Conservation (phyloP, 768 basidiomycete species). For the Suillus plorans region DNA sequence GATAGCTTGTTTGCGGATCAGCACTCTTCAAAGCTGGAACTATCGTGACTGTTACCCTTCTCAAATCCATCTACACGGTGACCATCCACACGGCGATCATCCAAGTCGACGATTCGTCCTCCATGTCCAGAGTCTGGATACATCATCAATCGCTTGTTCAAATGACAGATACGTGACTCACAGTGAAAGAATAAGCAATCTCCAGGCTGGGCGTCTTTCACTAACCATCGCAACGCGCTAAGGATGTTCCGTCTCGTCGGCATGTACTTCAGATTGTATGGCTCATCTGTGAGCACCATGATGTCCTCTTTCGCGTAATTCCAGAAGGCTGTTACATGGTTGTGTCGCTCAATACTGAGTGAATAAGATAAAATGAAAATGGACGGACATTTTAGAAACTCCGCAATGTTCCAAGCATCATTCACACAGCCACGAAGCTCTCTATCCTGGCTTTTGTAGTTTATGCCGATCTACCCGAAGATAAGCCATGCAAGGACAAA, state of each 20-base stretch:
- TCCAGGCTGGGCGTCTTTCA: constrained; percentile 55
- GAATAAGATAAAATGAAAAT: background rate
- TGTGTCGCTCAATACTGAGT: background rate
- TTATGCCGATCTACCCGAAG: constrained; percentile 70
- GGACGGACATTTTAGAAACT: constrained; percentile 46
- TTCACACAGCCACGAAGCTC: constrained; percentile 83
- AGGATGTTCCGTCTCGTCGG: constrained; percentile 51
- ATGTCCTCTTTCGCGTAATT: constrained; percentile 47
- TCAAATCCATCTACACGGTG: background rate
- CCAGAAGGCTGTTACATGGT: constrained; percentile 29
- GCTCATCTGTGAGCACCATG: constrained; percentile 48
- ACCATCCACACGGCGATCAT: background rate
- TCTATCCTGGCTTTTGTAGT: constrained; percentile 63
- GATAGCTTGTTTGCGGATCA: background rate
- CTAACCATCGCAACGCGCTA: constrained; percentile 55
- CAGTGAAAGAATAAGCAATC: constrained; percentile 75
- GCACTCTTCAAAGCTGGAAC: background rate
- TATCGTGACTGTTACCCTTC: background rate
- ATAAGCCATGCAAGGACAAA: background rate
- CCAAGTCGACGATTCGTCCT: constrained; percentile 1
- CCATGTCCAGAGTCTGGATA: constrained; percentile 1
- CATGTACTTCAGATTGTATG: constrained; percentile 31
- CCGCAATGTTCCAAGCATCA: constrained; percentile 74
- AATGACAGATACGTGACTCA: background rate
- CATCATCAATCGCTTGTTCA: background rate